Evolutionary conservation across 2,329 filamentous ascomycete genomes (phyloP), one percentile per base, ranked within the genome.

Genomic region (Aspergillus sp.): DNA sequence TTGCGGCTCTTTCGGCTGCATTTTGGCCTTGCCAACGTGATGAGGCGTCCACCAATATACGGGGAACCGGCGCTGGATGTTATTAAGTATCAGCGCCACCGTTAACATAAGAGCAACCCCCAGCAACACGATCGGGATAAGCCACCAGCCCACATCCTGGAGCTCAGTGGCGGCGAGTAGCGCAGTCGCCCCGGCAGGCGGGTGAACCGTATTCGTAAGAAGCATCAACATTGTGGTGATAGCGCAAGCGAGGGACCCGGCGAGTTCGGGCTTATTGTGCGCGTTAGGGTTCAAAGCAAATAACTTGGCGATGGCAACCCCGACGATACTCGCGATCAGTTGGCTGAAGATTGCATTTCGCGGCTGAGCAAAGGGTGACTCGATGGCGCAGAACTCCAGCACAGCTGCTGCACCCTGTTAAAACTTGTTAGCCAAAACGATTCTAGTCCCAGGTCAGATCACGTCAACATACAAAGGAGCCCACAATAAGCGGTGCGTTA

Each of bases 181-280:
- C 0, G 88, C 89, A 0, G 89, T 92, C 8, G 89, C 89, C 4
- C 89, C 89, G 0, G 88, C 89, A 0, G 89, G 89, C 0, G 89
- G 89, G 63, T 92, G 88, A 0, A 89, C 80, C 0, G 88, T 91
- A 52, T 87, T 87, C 2, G 88, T 91, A 20, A 90, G 65, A 0
- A 80, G 81, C 89, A 91, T 92, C 55, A 85, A 57, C 1, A 81
- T 77, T 0, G 84, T 89, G 0, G 88, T 81, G 3, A 81, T 69
- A 0, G 85, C 88, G 62, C 88, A 90, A 1, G 86, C 78, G 0
- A 91, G 72, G 11, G 88, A 83, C 11, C 85, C 88, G 1, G 81
- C 87, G 0, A 90, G 67, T 81, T 85, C 89, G 30, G 82, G 82
- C 30, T 89, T 74, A 1, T 80, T 70, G 26, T 83, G 74, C 41